Percentiles rank a stretch among this genome's conserved stretches.
Evolutionary conservation across 495 filamentous ascomycete species (phyloP).

Genomic region (Xylaria sp.): DNA sequence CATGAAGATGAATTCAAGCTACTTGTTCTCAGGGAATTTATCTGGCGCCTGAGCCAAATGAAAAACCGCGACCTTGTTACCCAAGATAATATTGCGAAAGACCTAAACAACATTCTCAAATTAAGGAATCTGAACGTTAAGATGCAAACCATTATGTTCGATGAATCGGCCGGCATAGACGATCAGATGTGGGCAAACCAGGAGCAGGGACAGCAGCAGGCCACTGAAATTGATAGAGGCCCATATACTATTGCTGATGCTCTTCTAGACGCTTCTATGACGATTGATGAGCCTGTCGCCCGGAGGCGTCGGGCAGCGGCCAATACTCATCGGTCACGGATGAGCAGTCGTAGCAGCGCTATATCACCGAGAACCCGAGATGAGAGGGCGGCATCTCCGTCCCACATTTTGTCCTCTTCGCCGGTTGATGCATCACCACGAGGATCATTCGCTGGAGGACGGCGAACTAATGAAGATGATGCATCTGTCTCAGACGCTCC

Average conservation of each 20-base stretch:
- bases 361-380: constrained; percentile 47
- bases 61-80: constrained; percentile 62
- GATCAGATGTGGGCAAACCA: constrained; percentile 49
- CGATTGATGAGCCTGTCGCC: constrained; percentile 73
- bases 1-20: constrained; percentile 91
- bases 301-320: constrained; percentile 63
- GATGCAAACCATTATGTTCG: constrained; percentile 90
- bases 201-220: constrained; percentile 37
- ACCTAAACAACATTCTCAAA: constrained; percentile 71
- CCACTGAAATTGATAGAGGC: constrained; percentile 45
- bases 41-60: constrained; percentile 81
- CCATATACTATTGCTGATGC: constrained; percentile 88
- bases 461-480: constrained; percentile 39
- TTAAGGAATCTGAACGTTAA: constrained; percentile 75
- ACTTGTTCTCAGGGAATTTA: constrained; percentile 84
- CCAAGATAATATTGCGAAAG: constrained; percentile 48
- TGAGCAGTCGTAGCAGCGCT: constrained; percentile 49
- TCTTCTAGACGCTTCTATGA: constrained; percentile 88
- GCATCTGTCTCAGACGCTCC: constrained; percentile 48
- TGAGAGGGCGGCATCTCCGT: constrained; percentile 40
- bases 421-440: constrained; percentile 36
- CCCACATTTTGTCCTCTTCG: constrained; percentile 33
- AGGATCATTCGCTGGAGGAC: constrained; percentile 40
- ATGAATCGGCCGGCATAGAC: constrained; percentile 65
- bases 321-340: constrained; percentile 57